phyloP scores from a whole-genome alignment of 768 basidiomycete genomes.

The Chlorophyllum brunneum region DNA sequence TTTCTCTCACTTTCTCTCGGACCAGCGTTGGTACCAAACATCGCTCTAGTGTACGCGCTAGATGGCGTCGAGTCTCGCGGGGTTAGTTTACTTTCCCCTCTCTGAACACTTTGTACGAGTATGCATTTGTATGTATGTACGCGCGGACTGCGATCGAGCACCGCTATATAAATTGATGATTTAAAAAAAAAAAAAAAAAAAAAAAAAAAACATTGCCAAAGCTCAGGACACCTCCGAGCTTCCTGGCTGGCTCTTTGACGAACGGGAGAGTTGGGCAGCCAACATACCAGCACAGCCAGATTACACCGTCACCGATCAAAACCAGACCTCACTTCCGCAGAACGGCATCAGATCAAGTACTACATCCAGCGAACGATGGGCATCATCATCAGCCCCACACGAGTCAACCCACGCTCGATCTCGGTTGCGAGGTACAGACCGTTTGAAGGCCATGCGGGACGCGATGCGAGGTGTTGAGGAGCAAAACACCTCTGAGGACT shows the following conservation, averaged over 20 bases:
- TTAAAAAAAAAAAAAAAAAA: too few relatives aligned
- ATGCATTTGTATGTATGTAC: too few relatives aligned
- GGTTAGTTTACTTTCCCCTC: too few relatives aligned
- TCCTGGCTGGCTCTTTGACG: slow-evolving; percentile 64
- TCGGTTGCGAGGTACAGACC: slow-evolving; percentile 30
- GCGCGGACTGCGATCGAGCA: too few relatives aligned
- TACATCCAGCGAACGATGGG: not conserved
- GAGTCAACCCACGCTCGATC: not conserved
- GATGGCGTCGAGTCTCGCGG: too few relatives aligned
- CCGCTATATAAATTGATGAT: too few relatives aligned
- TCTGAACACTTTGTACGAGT: too few relatives aligned
- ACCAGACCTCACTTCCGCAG: slow-evolving; percentile 1
- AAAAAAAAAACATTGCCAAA: slow-evolving; percentile 58
- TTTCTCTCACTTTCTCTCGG: too few relatives aligned
- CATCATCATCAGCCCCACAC: not conserved
- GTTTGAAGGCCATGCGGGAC: slow-evolving; percentile 48
- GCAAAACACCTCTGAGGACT: not conserved
- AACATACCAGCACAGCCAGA: slow-evolving; percentile 15
- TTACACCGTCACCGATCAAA: slow-evolving; percentile 14
- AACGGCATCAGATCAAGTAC: not conserved
- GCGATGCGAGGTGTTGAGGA: slow-evolving; percentile 34
- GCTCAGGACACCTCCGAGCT: slow-evolving; percentile 54
- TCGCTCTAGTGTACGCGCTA: too few relatives aligned
- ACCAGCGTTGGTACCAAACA: too few relatives aligned
- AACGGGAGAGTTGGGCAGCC: slow-evolving; percentile 42